Evolutionary conservation across 345 rosid genomes (phyloP).

Genomic region (Gossypium herbaceum): DNA sequence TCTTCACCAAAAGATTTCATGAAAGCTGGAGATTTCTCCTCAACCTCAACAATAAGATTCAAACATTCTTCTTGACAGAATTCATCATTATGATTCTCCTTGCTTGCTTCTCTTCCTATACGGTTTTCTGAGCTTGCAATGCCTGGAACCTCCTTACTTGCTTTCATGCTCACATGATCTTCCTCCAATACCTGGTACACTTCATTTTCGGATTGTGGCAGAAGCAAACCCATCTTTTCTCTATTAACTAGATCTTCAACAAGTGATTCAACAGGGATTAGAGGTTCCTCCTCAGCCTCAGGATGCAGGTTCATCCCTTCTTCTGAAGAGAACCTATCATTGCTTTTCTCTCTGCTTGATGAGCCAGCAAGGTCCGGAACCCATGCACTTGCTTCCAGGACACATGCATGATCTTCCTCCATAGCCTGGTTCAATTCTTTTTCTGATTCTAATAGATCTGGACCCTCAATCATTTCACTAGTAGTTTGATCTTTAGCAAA

Average conservation of each 20-base stretch:
- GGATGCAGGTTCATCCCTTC: constrained; percentile 5
- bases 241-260: constrained; percentile 22
- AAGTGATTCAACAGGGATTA: background rate
- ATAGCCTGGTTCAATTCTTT: constrained; percentile 5
- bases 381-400: constrained; percentile 15
- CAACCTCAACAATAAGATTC: constrained; percentile 13
- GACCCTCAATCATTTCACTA: constrained; percentile 11
- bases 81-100: constrained; percentile 12
- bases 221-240: constrained; percentile 21
- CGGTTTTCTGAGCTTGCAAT: constrained; percentile 15
- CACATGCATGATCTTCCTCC: background rate
- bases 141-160: constrained; percentile 12
- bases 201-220: constrained; percentile 2
- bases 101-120: constrained; percentile 16
- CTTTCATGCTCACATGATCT: constrained; percentile 14
- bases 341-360: constrained; percentile 15
- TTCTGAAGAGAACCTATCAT: constrained; percentile 17
- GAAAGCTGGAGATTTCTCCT: constrained; percentile 16
- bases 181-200: background rate
- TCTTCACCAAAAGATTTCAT: constrained; percentile 17
- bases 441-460: background rate
- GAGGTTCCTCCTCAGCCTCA: constrained; percentile 20
- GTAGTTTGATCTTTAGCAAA: constrained; percentile 11
- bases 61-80: constrained; percentile 19
- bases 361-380: constrained; percentile 9